These are phyloP conservation scores for Eutrema heterophyllum DNA, from an alignment of 345 rosid genomes.

Conservation along the genomic window DNA sequence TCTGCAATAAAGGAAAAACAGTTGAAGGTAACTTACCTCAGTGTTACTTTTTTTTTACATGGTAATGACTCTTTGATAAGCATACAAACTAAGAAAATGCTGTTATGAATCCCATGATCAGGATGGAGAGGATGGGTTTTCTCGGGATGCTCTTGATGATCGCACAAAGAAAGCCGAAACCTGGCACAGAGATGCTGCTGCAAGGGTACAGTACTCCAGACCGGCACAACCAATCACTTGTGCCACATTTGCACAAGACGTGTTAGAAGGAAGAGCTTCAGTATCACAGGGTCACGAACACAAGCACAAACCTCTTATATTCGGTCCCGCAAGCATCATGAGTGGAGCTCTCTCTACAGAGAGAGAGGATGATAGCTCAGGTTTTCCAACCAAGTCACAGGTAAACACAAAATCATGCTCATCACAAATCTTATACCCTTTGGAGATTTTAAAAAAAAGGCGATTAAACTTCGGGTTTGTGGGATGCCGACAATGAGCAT, in stretches of 20 bases:
- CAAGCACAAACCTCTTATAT: conserved; percentile 83
- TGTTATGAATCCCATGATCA: conserved; percentile 9
- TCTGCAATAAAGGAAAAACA: conserved; percentile 68
- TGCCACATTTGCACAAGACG: conserved; percentile 97
- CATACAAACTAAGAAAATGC: background rate
- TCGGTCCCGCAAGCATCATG: conserved; percentile 86
- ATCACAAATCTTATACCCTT: background rate
- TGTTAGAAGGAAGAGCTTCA: conserved; percentile 85
- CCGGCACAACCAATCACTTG: conserved; percentile 86
- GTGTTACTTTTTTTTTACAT: background rate
- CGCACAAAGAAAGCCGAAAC: conserved; percentile 69
- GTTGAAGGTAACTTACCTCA: conserved; percentile 45
- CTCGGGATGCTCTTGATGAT: conserved; percentile 69
- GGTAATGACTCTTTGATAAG: background rate
- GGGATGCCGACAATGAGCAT: conserved; percentile 99
- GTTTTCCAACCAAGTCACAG: conserved; percentile 85
- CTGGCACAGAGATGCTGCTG: conserved; percentile 90
- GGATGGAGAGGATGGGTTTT: conserved; percentile 69
- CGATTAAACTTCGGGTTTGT: background rate
- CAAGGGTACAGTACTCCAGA: conserved; percentile 51
- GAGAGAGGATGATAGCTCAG: conserved; percentile 79
- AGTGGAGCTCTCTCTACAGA: conserved; percentile 56
- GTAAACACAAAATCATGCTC: conserved; percentile 29
- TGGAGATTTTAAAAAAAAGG: background rate
- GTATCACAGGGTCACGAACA: conserved; percentile 83